Evolutionary conservation across 345 rosid genomes (phyloP), one percentile per base, ranked within the genome.

Genomic region (Bretschneidera sinensis): DNA sequence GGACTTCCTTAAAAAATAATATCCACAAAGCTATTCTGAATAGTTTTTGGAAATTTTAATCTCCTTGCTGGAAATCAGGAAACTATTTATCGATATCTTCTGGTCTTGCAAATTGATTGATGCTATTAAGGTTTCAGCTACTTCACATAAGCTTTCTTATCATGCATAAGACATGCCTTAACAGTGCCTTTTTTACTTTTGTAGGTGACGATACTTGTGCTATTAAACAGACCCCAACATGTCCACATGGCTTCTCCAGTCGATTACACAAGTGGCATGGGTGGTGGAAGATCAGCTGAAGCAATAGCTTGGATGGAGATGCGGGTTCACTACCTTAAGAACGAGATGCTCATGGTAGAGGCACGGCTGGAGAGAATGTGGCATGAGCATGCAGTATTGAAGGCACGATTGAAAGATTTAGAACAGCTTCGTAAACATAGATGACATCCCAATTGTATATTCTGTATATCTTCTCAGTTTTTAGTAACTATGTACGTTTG

Each of bases 271-370:
- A 64, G 76, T 23, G 60, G 72, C 65, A 54, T 62, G 62, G 66
- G 71, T 9, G 59, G 45, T 24, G 77, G 74, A 63, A 77, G 80
- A 52, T 47, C 70, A 20, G 72, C 71, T 31, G 88, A 84, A 77
- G 68, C 80, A 20, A 66, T 73, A 6, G 76, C 74, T 8, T 85
- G 97, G 92, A 53, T 85, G 70, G 96, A 92, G 75, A 84, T 80
- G 73, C 80, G 86, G 73, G 52, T 80, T 62, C 89, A 84, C 73
- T 76, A 87, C 72, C 87, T 87, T 33, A 79, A 86, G 63, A 87
- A 85, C 9, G 94, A 85, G 77, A 80, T 92, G 80, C 61, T 80
- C 24, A 84, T 84, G 86, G 85, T 80, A 6, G 97, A 87, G 78
- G 79, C 78, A 52, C 79, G 83, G 75, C 71, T 85, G 47, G 88